A percentile compares a stretch with the other conserved stretches of the same genome.
Conservation (phyloP, 129 eudicot species). For the Escallonia rubra region DNA sequence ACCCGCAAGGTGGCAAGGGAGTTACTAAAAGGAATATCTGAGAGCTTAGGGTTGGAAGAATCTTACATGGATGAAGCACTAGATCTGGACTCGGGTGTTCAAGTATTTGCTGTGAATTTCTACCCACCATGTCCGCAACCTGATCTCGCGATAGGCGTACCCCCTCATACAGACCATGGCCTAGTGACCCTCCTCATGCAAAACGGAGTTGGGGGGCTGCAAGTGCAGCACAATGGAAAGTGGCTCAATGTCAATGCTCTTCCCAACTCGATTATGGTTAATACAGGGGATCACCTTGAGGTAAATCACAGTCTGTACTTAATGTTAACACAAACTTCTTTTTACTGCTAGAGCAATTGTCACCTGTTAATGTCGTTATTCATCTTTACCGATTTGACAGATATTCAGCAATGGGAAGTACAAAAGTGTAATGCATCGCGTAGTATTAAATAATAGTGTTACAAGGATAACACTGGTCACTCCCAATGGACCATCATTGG, state of each 20-base stretch:
- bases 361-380: not conserved
- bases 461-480: slow-evolving; percentile 41
- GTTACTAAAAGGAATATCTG: slow-evolving; percentile 21
- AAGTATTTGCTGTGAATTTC: slow-evolving; percentile 20
- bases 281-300: slow-evolving; percentile 25
- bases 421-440: slow-evolving; percentile 51
- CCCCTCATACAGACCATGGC: slow-evolving; percentile 44
- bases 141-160: slow-evolving; percentile 34
- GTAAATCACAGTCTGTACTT: not conserved
- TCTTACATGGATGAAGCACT: slow-evolving; percentile 2
- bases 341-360: too few relatives aligned
- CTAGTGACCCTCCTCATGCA: slow-evolving; percentile 21
- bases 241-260: slow-evolving; percentile 22
- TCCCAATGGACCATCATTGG: slow-evolving; percentile 45
- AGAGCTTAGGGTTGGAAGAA: slow-evolving; percentile 22
- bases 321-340: not conserved
- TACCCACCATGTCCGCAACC: slow-evolving; percentile 47
- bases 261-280: slow-evolving; percentile 17
- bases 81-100: slow-evolving; percentile 9
- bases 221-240: slow-evolving; percentile 3
- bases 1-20: slow-evolving; percentile 13
- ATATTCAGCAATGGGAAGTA: slow-evolving; percentile 58
- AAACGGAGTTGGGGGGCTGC: slow-evolving; percentile 27
- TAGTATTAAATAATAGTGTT: slow-evolving; percentile 32
- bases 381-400: slow-evolving; percentile 4